Base-by-base conservation (phyloP, 768 basidiomycete species). In the Macrolepiota fuliginosa region DNA sequence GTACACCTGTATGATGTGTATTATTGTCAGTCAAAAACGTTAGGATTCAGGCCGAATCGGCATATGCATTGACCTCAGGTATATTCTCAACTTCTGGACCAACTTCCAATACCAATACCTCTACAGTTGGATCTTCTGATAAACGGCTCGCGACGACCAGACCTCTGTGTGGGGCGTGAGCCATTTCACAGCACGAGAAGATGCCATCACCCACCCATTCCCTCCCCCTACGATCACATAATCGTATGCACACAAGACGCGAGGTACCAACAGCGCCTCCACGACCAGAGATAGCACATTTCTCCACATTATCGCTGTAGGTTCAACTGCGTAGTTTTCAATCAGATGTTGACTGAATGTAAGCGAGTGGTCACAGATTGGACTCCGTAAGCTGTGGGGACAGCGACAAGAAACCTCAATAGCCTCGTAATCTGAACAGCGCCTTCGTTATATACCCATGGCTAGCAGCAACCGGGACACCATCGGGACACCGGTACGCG, bases 141-240 rank as follows among this genome's bases (percentile, higher is more conserved):
- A 78, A 69, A 9, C 77, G 72, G 56, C 63, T 74, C 0, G 77
- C 76, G 17, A 78, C 69, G 0, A 74, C 70, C 10, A 75, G 62
- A 2, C 77, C 77, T 15, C 72, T 74, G 54, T 22, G 7, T 4
- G 19, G 19, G 40, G 25, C 7, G n/a, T 13, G 22, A 62, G 39
- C 13, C 25, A 27, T 49, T 42, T 22, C 47, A 1, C n/a, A 42
- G 39, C 2, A 12, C 29, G 9, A 27, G 17, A 54, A 49, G n/a
- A 47, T 19, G 13, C 4, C 13, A 22, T 45, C 19, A 67, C 69
- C 22, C 47, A 74, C 74, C 68, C 74, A 36, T 67, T 71, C 32
- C 74, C 74, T 32, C 74, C 74, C n/a, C 74, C 74, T 3, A 74
- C 64, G 36, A 76, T 68, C n/a, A 76, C 65, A 63, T 71, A 74